Evolutionary conservation across 139 green algal species (phyloP).

Genomic region (Auxenochlorella protothecoides): DNA sequence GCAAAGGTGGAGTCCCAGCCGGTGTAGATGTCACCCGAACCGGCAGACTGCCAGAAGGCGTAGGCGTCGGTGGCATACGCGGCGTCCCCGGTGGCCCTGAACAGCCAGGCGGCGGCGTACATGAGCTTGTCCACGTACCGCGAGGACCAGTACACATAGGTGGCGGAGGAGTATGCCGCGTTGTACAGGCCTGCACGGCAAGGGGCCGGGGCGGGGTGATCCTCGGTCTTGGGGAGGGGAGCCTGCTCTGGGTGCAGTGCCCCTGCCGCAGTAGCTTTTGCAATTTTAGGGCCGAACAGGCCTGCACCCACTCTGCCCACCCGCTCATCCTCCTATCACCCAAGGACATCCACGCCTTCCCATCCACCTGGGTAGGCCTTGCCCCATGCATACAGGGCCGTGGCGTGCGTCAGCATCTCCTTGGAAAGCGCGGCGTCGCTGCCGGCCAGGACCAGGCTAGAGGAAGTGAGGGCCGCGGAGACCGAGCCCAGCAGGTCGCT

Average conservation of each 20-base stretch:
- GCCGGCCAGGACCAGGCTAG: constrained; percentile 1
- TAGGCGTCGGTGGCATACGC: constrained; percentile 12
- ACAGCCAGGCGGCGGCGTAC: constrained; percentile 37
- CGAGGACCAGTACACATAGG: constrained; percentile 21
- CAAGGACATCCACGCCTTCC: neutral
- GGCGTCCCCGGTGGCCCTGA: constrained; percentile 16
- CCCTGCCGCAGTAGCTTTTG: no score
- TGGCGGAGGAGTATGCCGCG: constrained; percentile 2
- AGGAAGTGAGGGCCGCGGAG: constrained; percentile 8
- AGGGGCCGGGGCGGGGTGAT: no score
- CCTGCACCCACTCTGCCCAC: no score
- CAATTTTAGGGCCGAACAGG: no score
- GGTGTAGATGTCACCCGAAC: constrained; percentile 5
- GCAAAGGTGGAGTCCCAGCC: constrained; percentile 13
- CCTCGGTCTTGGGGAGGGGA: no score
- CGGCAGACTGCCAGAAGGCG: constrained; percentile 1
- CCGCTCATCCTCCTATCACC: no score
- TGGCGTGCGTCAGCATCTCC: constrained; percentile 24
- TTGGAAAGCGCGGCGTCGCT: constrained; percentile 15
- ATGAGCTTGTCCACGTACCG: constrained; percentile 24
- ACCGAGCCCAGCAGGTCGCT: constrained; percentile 15
- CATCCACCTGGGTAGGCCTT: constrained; percentile 15
- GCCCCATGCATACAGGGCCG: constrained; percentile 33
- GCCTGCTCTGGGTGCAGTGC: no score
- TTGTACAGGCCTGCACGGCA: constrained; percentile 2